Evolutionary conservation across 805 yeast genomes (phyloP).

Genomic region (Kodamaea sagamina): DNA sequence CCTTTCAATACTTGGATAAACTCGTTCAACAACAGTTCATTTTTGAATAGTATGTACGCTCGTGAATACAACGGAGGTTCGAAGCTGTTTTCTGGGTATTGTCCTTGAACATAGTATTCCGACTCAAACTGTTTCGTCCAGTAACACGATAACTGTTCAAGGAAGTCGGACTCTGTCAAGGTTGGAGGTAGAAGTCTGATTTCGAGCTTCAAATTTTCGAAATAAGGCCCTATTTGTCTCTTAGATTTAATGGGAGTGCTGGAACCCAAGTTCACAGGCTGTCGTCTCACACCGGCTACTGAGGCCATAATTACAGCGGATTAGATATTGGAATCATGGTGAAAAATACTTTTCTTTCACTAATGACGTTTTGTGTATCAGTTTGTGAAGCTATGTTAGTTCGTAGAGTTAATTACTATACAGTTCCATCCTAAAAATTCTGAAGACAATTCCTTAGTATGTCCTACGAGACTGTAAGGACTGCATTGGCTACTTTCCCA

Average conservation of each 20-base stretch:
- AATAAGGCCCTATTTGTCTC: background rate
- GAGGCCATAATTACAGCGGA: background rate
- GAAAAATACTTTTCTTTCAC: background rate
- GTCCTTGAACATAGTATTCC: constrained; percentile 22
- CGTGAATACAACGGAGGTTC: constrained; percentile 23
- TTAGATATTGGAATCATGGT: background rate
- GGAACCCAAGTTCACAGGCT: background rate
- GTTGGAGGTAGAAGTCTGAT: constrained; percentile 29
- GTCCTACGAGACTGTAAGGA: too few species aligned
- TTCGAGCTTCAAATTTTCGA: constrained; percentile 12
- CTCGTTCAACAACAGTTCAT: constrained; percentile 11
- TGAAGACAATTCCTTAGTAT: too few species aligned
- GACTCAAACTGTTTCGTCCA: constrained; percentile 8
- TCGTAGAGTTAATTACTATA: too few species aligned
- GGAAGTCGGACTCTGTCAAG: constrained; percentile 19
- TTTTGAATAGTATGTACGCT: constrained; percentile 20
- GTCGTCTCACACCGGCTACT: constrained; percentile 3
- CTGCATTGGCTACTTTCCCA: too few species aligned
- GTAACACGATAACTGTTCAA: constrained; percentile 22
- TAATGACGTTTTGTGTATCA: too few species aligned
- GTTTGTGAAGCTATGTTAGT: too few species aligned
- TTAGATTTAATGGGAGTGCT: background rate
- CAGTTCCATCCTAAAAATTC: too few species aligned
- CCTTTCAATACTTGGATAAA: constrained; percentile 16
- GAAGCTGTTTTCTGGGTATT: constrained; percentile 17